Conservation (phyloP, 75 land plant species). For the Cryptomeria japonica region DNA sequence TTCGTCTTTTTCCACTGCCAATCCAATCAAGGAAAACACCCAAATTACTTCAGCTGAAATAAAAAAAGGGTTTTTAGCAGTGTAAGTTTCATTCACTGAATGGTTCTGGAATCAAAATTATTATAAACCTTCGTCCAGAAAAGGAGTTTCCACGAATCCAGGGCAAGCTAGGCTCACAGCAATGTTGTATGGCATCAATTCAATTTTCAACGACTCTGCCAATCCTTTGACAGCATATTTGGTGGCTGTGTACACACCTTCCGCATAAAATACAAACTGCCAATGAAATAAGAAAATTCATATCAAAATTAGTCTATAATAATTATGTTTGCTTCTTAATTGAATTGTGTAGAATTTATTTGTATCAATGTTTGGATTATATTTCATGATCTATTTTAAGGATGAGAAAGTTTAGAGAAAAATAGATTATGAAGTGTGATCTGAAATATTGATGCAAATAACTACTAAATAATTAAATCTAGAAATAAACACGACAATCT, state of each 20-base stretch:
- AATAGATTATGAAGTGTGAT: too few species aligned
- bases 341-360: too few species aligned
- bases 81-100: neutral
- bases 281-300: too few species aligned
- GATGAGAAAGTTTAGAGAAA: too few species aligned
- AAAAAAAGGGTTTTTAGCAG: neutral
- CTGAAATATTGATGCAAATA: too few species aligned
- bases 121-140: conserved; percentile 37
- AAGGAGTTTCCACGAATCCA: conserved; percentile 32
- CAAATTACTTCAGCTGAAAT: neutral
- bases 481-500: too few species aligned
- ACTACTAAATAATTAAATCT: too few species aligned
- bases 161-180: conserved; percentile 36
- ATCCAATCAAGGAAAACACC: neutral
- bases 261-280: conserved; percentile 31
- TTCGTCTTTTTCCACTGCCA: conserved; percentile 32
- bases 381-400: too few species aligned
- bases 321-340: too few species aligned
- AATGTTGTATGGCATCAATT: conserved; percentile 38
- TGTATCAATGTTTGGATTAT: too few species aligned
- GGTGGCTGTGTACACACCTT: conserved; percentile 36
- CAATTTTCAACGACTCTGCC: conserved; percentile 33
- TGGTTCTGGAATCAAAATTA: neutral
- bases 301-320: too few species aligned
- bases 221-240: conserved; percentile 43